Base-by-base conservation (phyloP, 2,329 filamentous ascomycete genomes). In the Aspergillus aculeatus region DNA sequence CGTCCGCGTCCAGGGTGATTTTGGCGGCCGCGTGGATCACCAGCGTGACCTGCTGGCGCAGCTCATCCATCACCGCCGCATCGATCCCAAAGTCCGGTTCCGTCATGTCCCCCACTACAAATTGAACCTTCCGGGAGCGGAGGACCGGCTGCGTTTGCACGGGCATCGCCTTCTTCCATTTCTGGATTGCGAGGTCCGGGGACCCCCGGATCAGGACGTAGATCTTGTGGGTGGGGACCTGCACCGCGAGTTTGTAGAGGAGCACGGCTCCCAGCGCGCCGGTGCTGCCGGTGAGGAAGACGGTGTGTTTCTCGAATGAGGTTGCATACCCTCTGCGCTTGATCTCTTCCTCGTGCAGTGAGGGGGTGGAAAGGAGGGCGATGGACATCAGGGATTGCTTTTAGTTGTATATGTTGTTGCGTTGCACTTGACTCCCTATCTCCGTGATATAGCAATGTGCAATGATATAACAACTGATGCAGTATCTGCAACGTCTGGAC, bases 221-320 rank as follows among this genome's bases (percentile, higher is more conserved):
- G 19, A 75, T 71, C 35, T 67, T 73, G 29, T 62, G 66, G 1
- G 70, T 72, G 12, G 72, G 72, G 0, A 74, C 62, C 55, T 74
- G 73, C 21, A 71, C 44, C 11, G 71, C 66, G 41, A 75, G 44
- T 41, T 75, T 75, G 60, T 73, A 72, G 5, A 74, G 56, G 24
- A 75, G 70, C 57, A 71, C 73, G 26, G 71, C 71, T 12, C 73
- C 73, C 12, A 72, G 63, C 24, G 68, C 72, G 16, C 71, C 71
- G 3, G 71, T 73, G 21, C 68, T 67, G 23, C 71, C 71, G 0
- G 71, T 73, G 11, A 73, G 62, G 23, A 73, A 68, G 24, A 73
- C 66, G 1, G 64, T 68, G 35, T 73, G 70, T 12, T n/a, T 55
- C 32, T 69, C 64, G 5, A 70, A 73, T 12, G 55, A 47, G 6